These are phyloP conservation scores for Penicillium sp. DNA, from an alignment of 2,329 filamentous ascomycete species.

Conservation along the genomic window DNA sequence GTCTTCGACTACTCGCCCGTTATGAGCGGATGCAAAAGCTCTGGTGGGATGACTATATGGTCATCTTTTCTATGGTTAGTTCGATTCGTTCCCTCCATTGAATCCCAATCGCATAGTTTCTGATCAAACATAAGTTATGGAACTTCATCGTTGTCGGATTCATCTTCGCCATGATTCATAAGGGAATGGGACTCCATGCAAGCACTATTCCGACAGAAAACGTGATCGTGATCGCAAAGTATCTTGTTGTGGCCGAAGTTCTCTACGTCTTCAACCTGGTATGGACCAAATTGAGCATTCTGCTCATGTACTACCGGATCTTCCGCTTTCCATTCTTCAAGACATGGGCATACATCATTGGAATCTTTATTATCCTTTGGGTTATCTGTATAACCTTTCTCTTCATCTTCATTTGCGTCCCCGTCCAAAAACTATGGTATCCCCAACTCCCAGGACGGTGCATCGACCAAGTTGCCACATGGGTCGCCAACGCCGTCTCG, in stretches of 20 bases:
- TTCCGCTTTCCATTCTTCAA: constrained; percentile 31
- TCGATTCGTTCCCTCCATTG: neutral
- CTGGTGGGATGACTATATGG: constrained; percentile 56
- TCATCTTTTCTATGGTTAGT: constrained; percentile 51
- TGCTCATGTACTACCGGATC: constrained; percentile 33
- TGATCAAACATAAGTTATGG: neutral
- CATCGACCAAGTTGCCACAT: constrained; percentile 12
- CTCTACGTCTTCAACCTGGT: constrained; percentile 40
- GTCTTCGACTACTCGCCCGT: constrained; percentile 46
- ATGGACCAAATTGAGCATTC: constrained; percentile 31
- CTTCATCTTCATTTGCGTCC: constrained; percentile 33
- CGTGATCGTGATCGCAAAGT: constrained; percentile 27
- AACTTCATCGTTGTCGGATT: neutral
- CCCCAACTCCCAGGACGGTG: constrained; percentile 27
- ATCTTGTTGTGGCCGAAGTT: constrained; percentile 42
- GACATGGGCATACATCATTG: constrained; percentile 30
- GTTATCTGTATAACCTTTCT: constrained; percentile 31
- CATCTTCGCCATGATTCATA: neutral
- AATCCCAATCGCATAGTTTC: neutral
- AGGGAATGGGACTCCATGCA: neutral
- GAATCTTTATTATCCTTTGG: constrained; percentile 27
- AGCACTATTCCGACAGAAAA: neutral
- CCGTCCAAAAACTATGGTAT: constrained; percentile 32
- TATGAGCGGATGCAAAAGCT: constrained; percentile 45
- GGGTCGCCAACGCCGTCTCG: constrained; percentile 9